Evolutionary conservation across 768 basidiomycete genomes (phyloP).

Genomic region (Dentipellis fragilis): DNA sequence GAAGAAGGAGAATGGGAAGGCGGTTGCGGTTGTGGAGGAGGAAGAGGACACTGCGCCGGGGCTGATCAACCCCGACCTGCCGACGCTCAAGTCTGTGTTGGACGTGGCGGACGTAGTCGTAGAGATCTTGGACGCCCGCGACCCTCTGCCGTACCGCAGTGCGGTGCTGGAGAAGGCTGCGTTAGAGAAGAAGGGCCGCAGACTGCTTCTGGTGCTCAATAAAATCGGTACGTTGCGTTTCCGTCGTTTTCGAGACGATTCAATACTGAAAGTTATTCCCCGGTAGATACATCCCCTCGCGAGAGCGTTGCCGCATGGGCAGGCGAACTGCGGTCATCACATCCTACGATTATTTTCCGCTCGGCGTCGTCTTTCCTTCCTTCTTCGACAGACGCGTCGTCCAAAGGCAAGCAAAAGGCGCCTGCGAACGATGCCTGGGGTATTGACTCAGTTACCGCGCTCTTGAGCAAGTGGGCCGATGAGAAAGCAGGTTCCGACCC

Average conservation of each 20-base stretch:
- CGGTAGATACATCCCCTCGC: slow-evolving; percentile 65
- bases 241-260: neutral
- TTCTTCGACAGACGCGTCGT: slow-evolving; percentile 11
- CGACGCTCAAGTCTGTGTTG: slow-evolving; percentile 55
- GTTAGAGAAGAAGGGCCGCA: slow-evolving; percentile 31
- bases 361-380: slow-evolving; percentile 62
- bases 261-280: neutral
- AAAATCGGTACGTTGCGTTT: slow-evolving; percentile 62
- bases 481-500: slow-evolving; percentile 38
- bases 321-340: slow-evolving; percentile 41
- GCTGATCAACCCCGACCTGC: slow-evolving; percentile 53
- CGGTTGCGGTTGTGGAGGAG: slow-evolving; percentile 16
- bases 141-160: slow-evolving; percentile 67
- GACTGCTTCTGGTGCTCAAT: slow-evolving; percentile 63
- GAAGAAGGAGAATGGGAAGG: slow-evolving; percentile 15
- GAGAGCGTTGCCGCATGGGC: slow-evolving; percentile 71
- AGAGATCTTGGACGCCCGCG: slow-evolving; percentile 77
- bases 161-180: slow-evolving; percentile 47
- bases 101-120: slow-evolving; percentile 72
- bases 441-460: slow-evolving; percentile 36
- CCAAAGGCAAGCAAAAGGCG: slow-evolving; percentile 33
- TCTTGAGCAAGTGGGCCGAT: slow-evolving; percentile 37
- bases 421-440: slow-evolving; percentile 54
- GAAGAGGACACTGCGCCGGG: slow-evolving; percentile 50
- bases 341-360: slow-evolving; percentile 65